Base-by-base conservation (phyloP, 306 rosid species). In the Cotoneaster glaucophyllus region DNA sequence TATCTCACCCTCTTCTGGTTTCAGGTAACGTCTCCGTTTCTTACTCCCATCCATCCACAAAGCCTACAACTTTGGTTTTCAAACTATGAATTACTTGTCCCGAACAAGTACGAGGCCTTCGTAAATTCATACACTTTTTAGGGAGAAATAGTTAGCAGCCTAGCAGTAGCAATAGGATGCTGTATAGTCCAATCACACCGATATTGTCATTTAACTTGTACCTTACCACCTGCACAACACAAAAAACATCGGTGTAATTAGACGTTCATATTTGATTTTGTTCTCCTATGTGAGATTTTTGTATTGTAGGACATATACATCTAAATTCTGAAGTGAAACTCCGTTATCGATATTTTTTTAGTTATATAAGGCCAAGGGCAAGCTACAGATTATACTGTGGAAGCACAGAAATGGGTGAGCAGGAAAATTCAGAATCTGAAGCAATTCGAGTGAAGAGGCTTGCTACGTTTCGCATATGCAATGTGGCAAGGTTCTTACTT, bases 401-500 rank as follows among this genome's bases (percentile, higher is more conserved):
- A 11, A 54, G 52, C 48, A 70, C 75, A 61, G 73, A 72, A 53
- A 95, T 92, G 97, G 81, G 41, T 34, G 21, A 48, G 54, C 74
- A 53, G 25, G 78, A 80, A 29, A 71, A 34, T 78, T 86, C 84
- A 39, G 79, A 39, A 59, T 62, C 82, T 44, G 80, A 54, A 76
- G 69, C 21, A 14, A 66, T 74, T 74, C 77, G 34, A 26, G 57
- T 61, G 69, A 74, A 61, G 69, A 87, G 76, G 84, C 87, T 57
- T 22, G 93, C 90, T 65, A 73, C 74, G 76, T 88, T 92, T 80
- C 92, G 98, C 48, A 73, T 88, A 67, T 87, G 96, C 86, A 82
- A 73, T 64, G 87, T 92, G 4, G 86, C 97, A 21, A 73, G 97
- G 99, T 92, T 75, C 70, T 41, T 28, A 26, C 12, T 8, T 25